Conservation (phyloP, 257 asterid species). For the Solanum okadae region DNA sequence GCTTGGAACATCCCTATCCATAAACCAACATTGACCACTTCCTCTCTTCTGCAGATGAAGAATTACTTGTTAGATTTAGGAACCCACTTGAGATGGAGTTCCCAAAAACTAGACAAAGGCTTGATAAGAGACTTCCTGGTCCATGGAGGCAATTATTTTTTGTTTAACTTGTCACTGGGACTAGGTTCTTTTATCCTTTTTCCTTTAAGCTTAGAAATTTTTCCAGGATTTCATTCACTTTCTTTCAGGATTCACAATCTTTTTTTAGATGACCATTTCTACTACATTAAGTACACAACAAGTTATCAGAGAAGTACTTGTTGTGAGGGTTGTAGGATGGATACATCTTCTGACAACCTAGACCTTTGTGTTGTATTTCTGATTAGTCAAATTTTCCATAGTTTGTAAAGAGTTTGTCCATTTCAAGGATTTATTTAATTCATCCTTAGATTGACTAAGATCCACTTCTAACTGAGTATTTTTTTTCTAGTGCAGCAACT, state of each 20-base stretch:
- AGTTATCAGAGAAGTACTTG: no score
- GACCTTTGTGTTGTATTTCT: no score
- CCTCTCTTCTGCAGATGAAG: neutral
- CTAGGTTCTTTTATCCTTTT: neutral
- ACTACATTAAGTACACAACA: neutral
- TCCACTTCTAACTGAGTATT: no score
- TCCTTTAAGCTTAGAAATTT: neutral
- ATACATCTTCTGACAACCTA: no score
- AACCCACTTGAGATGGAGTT: neutral
- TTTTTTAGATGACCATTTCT: neutral
- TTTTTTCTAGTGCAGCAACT: no score
- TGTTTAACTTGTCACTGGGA: neutral
- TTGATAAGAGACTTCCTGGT: neutral
- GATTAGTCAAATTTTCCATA: no score
- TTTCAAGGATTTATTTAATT: no score
- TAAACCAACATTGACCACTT: neutral
- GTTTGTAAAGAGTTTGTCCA: no score
- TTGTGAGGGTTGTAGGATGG: no score
- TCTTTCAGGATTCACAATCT: neutral
- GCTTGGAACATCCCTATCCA: no score
- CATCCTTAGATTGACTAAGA: no score
- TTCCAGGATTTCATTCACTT: neutral
- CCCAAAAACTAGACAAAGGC: neutral
- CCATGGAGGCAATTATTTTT: neutral
- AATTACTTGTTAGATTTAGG: neutral